These are phyloP conservation scores for Phalaenopsis aphrodite DNA, from an alignment of 106 monocot species.

Conservation along the genomic window DNA sequence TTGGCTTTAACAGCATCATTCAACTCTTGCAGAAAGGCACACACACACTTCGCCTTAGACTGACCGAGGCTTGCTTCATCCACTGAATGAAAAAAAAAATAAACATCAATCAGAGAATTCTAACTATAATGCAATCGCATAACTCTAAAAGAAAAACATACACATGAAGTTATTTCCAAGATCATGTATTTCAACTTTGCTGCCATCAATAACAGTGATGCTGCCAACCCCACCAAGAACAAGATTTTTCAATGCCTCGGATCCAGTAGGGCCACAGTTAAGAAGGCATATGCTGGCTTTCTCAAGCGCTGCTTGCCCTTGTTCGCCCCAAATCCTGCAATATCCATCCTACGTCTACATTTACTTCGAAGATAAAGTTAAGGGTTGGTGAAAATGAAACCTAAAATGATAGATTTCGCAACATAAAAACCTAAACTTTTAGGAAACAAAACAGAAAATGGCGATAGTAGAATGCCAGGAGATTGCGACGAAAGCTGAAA, in stretches of 20 bases:
- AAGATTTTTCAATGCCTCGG: slow-evolving; percentile 92
- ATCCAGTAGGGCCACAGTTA: slow-evolving; percentile 91
- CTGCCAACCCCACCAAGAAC: slow-evolving; percentile 95
- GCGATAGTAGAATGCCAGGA: neutral
- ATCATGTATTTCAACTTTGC: slow-evolving; percentile 67
- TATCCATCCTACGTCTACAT: slow-evolving; percentile 1
- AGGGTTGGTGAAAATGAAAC: neutral
- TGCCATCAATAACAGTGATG: slow-evolving; percentile 82
- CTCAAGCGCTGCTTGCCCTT: slow-evolving; percentile 84
- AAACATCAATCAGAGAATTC: slow-evolving; percentile 6
- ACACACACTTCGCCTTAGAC: slow-evolving; percentile 89
- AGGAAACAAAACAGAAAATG: slow-evolving; percentile 1
- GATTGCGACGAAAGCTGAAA: neutral
- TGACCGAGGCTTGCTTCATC: slow-evolving; percentile 65
- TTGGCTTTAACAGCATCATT: slow-evolving; percentile 98
- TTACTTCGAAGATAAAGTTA: neutral
- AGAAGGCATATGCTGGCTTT: slow-evolving; percentile 88
- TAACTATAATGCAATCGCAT: neutral
- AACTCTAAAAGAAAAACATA: slow-evolving; percentile 28
- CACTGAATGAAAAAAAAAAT: slow-evolving; percentile 37
- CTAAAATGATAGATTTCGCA: neutral
- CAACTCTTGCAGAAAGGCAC: slow-evolving; percentile 88
- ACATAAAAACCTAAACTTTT: neutral
- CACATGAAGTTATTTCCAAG: slow-evolving; percentile 94
- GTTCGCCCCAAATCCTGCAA: slow-evolving; percentile 96